Conservation (phyloP, 2,329 filamentous ascomycete genomes). For the Talaromyces sp. region DNA sequence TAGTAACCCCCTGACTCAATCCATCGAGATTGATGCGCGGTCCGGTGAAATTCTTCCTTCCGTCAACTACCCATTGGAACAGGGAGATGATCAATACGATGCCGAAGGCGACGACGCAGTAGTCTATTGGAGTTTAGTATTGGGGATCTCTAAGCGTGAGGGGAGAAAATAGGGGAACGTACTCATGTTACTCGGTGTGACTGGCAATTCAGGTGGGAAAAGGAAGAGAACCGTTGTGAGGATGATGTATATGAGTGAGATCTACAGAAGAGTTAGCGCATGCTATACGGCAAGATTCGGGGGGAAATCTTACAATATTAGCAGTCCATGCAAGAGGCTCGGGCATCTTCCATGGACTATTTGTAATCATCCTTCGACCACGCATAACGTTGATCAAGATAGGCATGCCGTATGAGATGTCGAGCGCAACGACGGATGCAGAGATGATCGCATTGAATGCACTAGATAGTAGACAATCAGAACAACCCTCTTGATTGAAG, state of each 20-base stretch:
- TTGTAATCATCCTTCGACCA: slow-evolving; percentile 60
- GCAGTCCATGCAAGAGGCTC: slow-evolving; percentile 54
- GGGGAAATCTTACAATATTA: slow-evolving; percentile 45
- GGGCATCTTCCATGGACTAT: slow-evolving; percentile 54
- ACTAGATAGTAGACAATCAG: slow-evolving; percentile 34
- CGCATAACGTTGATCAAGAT: slow-evolving; percentile 64
- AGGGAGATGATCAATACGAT: slow-evolving; percentile 54
- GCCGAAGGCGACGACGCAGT: slow-evolving; percentile 50
- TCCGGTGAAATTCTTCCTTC: slow-evolving; percentile 56
- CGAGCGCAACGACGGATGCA: slow-evolving; percentile 65
- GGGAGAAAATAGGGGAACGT: slow-evolving; percentile 22
- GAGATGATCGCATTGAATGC: slow-evolving; percentile 69
- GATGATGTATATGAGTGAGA: slow-evolving; percentile 55
- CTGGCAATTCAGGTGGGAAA: slow-evolving; percentile 63
- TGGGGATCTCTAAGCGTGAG: not conserved
- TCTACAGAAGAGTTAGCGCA: slow-evolving; percentile 35
- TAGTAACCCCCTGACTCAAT: slow-evolving; percentile 5
- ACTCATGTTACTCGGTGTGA: slow-evolving; percentile 65
- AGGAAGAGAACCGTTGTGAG: slow-evolving; percentile 72
- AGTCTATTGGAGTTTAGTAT: slow-evolving; percentile 26
- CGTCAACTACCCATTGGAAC: slow-evolving; percentile 57
- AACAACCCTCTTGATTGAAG: not conserved
- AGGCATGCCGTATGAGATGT: slow-evolving; percentile 69
- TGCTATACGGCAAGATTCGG: not conserved
- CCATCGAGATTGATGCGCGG: slow-evolving; percentile 43